Base-by-base conservation (phyloP, 202 grass and related monocot genomes). In the Schoenoplectus triqueter region DNA sequence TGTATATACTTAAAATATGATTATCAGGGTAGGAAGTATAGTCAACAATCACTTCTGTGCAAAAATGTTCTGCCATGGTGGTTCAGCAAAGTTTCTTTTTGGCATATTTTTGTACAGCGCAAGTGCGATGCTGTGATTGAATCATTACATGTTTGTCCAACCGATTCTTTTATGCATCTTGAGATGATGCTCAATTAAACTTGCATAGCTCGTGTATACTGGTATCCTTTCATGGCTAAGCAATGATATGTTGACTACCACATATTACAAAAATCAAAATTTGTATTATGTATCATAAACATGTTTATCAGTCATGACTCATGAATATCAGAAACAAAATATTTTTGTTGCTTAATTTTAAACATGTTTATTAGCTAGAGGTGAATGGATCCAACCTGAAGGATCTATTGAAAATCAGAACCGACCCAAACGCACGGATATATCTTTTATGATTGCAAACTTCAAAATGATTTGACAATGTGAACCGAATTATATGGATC, bases 1-100 rank as follows among this genome's bases (percentile, higher is more conserved):
- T 78, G 74, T 78, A 78, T 39, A 56, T 40, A 56, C 21, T 76
- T 56, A 15, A 42, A 20, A 73, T 50, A 52, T 54, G 14, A 42
- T 9, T 41, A 10, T 42, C 2, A 48, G 70, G n/a, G 2, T 60
- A 17, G 52, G 15, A 60, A 57, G 8, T 39, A 60, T 15, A 78
- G 11, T 57, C 31, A 78, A 78, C 22, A 59, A 59, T 78, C 14
- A 21, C 31, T 10, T 59, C 13, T 9, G 51, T 44, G 74, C 13
- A 59, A 31, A 31, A 78, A 75, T 75, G 19, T 54, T 6, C 17
- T 55, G 72, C 49, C n/a, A 22, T 52, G 48, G 10, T 40, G 49
- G 40, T 78, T 57, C 2, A 19, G 41, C 21, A 57, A 13, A 7
- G 31, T 31, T 31, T 78, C 15, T 52, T 59, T 57, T 59, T 74